These are phyloP conservation scores for Rhizophora mangle DNA, from an alignment of 345 rosid species.

Conservation along the genomic window DNA sequence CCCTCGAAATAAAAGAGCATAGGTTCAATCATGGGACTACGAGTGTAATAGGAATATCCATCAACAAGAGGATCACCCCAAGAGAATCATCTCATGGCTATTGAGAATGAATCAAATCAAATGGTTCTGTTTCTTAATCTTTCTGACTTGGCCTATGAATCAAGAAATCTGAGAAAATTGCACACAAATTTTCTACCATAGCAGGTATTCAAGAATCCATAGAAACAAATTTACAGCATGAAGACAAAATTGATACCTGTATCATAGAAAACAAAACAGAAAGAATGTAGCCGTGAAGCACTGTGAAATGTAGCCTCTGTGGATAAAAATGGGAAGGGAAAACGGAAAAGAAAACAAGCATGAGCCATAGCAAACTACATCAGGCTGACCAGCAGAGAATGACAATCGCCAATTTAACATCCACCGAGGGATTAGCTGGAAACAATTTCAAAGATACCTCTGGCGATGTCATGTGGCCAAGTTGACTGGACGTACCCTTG, in stretches of 20 bases:
- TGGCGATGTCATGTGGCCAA: constrained; percentile 75
- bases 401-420: background rate
- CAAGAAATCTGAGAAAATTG: too few relatives aligned
- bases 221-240: too few relatives aligned
- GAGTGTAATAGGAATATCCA: too few relatives aligned
- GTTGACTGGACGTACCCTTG: constrained; percentile 77
- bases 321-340: constrained; percentile 18
- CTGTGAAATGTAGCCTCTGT: constrained; percentile 96
- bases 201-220: too few relatives aligned
- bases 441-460: constrained; percentile 46
- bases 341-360: background rate
- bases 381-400: background rate
- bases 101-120: too few relatives aligned
- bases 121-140: too few relatives aligned
- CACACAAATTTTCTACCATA: too few relatives aligned
- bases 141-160: too few relatives aligned
- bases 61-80: too few relatives aligned
- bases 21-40: too few relatives aligned
- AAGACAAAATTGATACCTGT: constrained; percentile 48
- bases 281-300: constrained; percentile 88
- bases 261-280: constrained; percentile 82
- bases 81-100: too few relatives aligned
- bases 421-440: background rate
- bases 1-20: background rate
- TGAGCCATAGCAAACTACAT: background rate